Base-by-base conservation (phyloP, 2,329 filamentous ascomycete species). In the Hymenotorrendiella dingleyae region DNA sequence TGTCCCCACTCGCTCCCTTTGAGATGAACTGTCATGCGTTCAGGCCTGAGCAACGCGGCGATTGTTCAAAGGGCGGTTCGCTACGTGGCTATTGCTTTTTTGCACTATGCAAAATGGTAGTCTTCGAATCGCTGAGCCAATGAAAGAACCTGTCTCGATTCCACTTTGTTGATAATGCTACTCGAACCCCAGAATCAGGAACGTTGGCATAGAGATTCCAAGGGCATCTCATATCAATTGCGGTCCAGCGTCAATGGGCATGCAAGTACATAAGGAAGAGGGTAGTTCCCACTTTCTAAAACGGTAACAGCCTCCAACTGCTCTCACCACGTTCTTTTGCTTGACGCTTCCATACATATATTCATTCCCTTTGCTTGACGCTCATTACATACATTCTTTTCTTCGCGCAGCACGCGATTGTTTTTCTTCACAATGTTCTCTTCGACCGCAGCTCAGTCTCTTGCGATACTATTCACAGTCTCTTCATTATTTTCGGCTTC, bases 1-100 rank as follows among this genome's bases (percentile, higher is more conserved):
- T 16, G 26, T 19, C 32, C 16, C 9, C 32, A 27, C 21, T 8
- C n/a, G 16, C 16, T 14, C 23, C 23, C 7, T 7, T 17, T 37
- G 27, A 46, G 43, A 46, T 42, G 27, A 42, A 33, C 16, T 17
- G 21, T 41, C 34, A 46, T 46, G 43, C 43, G 23, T 27, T 29
- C 10, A 20, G 22, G n/a, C 42, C 30, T 24, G 21, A 40, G 36
- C n/a, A 20, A 20, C 20, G 35, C 24, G 9, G 26, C 33, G 14
- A 14, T 19, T 47, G 28, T 17, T 8, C 30, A 11, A 19, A 17
- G 21, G 14, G 27, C 36, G 30, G 23, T 37, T 40, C 36, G 43
- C 43, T 39, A 33, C 28, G 24, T 16, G 22, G 14, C 14, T 12
- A 4, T 20, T 37, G 14, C 27, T 24, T 12, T 26, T 26, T 26